Conservation (phyloP, 1,284 basidiomycete species). For the Boletus smithii region DNA sequence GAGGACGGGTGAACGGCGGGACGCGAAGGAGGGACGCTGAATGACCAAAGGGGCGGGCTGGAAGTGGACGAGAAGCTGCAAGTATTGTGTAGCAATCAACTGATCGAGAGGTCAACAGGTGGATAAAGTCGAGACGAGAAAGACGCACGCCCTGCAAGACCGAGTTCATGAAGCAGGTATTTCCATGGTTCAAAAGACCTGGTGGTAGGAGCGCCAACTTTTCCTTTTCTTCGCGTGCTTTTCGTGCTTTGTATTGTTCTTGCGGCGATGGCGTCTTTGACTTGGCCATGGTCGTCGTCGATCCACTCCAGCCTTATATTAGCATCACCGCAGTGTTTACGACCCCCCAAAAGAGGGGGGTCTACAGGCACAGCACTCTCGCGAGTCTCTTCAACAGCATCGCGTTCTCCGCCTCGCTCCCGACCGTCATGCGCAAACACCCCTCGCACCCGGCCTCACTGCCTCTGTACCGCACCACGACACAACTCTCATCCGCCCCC, state of each 20-base stretch:
- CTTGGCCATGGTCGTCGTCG: conserved; percentile 47
- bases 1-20: conserved; percentile 59
- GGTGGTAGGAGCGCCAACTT: conserved; percentile 59
- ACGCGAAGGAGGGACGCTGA: conserved; percentile 40
- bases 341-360: conserved; percentile 8
- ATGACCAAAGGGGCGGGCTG: conserved; percentile 41
- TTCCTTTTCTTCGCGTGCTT: conserved; percentile 60
- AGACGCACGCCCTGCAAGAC: conserved; percentile 65
- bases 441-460: conserved; percentile 84
- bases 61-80: conserved; percentile 60
- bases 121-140: too few species aligned
- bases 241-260: conserved; percentile 57
- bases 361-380: conserved; percentile 18
- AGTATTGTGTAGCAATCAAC: conserved; percentile 63
- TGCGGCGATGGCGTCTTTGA: conserved; percentile 57
- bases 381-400: conserved; percentile 48
- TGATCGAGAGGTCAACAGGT: conserved; percentile 24
- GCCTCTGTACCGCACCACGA: conserved; percentile 91
- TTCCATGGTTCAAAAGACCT: conserved; percentile 82
- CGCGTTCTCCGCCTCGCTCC: conserved; percentile 78
- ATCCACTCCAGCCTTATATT: background rate
- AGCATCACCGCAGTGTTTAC: too few species aligned
- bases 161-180: conserved; percentile 93
- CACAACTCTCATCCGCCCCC: conserved; percentile 77
- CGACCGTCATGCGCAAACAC: conserved; percentile 89